Evolutionary conservation across 2,329 filamentous ascomycete genomes (phyloP).

Genomic region (Aspergillus sp.): DNA sequence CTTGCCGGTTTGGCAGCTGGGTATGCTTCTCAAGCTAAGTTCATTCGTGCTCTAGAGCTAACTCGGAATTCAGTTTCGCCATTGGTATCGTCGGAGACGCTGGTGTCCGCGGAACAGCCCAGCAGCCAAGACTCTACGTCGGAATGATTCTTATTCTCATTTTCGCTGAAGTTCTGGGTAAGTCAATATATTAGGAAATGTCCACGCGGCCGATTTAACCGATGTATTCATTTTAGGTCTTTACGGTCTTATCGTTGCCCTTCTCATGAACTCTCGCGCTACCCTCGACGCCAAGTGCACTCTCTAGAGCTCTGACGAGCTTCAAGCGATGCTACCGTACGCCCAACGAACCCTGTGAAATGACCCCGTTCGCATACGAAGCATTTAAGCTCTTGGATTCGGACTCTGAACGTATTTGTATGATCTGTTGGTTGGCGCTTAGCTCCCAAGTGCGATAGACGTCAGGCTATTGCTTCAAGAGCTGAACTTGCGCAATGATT

Average conservation of each 20-base stretch:
- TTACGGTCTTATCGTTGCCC: conserved; percentile 96
- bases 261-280: conserved; percentile 99
- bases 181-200: conserved; percentile 38
- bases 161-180: conserved; percentile 98
- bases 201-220: neutral
- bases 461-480: too few species aligned
- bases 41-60: neutral
- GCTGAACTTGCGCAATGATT: neutral
- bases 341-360: conserved; percentile 15
- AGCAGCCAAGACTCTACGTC: conserved; percentile 73
- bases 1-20: conserved; percentile 80
- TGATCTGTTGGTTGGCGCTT: conserved; percentile 9
- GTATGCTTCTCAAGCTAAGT: conserved; percentile 35
- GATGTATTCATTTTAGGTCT: conserved; percentile 67
- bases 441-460: neutral
- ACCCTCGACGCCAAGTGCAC: conserved; percentile 62
- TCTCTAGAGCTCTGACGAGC: neutral
- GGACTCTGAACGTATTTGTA: conserved; percentile 10
- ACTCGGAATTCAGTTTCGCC: conserved; percentile 63
- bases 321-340: conserved; percentile 17
- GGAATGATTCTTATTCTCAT: conserved; percentile 99
- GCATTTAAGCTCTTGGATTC: conserved; percentile 5
- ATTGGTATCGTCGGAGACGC: conserved; percentile 77
- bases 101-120: conserved; percentile 57
- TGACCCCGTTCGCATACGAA: conserved; percentile 14